A percentile compares a stretch with the other conserved stretches of the same genome.
These are phyloP conservation scores for Sclerotinia glacialis DNA, from an alignment of 2,329 filamentous ascomycete genomes.

Conservation along the genomic window DNA sequence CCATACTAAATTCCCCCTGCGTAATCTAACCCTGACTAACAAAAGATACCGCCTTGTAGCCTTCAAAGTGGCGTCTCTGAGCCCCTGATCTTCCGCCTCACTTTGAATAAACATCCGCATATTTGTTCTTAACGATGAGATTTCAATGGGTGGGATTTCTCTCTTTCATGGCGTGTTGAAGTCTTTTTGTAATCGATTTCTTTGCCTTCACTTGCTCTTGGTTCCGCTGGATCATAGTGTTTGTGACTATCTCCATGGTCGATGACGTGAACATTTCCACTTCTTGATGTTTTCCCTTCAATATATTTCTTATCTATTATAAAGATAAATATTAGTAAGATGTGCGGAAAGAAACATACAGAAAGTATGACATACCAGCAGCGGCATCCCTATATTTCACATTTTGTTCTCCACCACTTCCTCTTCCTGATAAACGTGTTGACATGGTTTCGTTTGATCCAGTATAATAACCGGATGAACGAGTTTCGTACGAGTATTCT, in stretches of 20 bases:
- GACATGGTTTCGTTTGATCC: constrained; percentile 10
- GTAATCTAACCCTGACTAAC: not conserved
- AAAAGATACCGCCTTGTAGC: not conserved
- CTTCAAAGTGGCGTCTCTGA: not conserved
- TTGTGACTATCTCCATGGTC: not conserved
- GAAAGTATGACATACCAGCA: not conserved
- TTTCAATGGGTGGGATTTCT: not conserved
- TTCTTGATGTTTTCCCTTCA: constrained; percentile 1
- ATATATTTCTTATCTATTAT: constrained; percentile 4
- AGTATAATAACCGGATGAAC: constrained; percentile 10
- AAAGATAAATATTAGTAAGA: not conserved
- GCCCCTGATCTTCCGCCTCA: not conserved
- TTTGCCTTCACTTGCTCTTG: constrained; percentile 14
- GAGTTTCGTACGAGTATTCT: not conserved
- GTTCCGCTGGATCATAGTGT: constrained; percentile 14
- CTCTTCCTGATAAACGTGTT: not conserved
- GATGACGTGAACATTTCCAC: constrained; percentile 1
- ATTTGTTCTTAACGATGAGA: not conserved
- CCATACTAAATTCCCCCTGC: not conserved
- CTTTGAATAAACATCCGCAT: not conserved
- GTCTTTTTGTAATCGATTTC: not conserved
- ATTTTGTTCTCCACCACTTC: constrained; percentile 3
- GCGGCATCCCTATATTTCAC: constrained; percentile 11
- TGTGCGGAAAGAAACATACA: not conserved
- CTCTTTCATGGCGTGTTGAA: not conserved